Percentiles rank a stretch among this genome's conserved stretches.
Evolutionary conservation across 1,284 basidiomycete species (phyloP).

Genomic region (Mycena sp.): DNA sequence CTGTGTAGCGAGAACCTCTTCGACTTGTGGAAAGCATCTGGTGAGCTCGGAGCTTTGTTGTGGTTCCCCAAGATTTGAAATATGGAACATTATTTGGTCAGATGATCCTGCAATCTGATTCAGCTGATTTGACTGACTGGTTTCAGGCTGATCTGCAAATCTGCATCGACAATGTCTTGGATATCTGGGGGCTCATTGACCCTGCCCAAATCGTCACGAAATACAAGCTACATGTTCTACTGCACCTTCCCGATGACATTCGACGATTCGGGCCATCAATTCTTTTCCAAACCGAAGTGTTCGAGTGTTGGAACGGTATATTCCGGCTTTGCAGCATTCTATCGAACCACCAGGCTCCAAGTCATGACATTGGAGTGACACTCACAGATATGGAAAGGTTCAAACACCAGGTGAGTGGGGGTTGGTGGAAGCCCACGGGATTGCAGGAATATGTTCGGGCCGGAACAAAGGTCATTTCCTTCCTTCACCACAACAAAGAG

Average conservation of each 20-base stretch:
- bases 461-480: neutral
- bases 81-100: slow-evolving; percentile 45
- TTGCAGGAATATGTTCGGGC: neutral
- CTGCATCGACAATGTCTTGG: slow-evolving; percentile 43
- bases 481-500: neutral
- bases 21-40: slow-evolving; percentile 42
- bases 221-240: slow-evolving; percentile 47
- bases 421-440: slow-evolving; percentile 1
- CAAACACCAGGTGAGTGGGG: slow-evolving; percentile 12
- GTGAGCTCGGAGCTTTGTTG: slow-evolving; percentile 43
- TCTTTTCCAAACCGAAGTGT: slow-evolving; percentile 44
- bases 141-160: slow-evolving; percentile 41
- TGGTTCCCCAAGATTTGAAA: slow-evolving; percentile 48
- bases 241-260: slow-evolving; percentile 43
- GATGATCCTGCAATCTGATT: neutral
- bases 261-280: slow-evolving; percentile 45
- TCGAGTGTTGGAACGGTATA: slow-evolving; percentile 49
- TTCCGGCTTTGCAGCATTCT: slow-evolving; percentile 46
- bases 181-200: slow-evolving; percentile 40
- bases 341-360: slow-evolving; percentile 48
- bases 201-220: slow-evolving; percentile 42
- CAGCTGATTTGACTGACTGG: neutral
- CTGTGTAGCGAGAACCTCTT: slow-evolving; percentile 18
- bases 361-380: slow-evolving; percentile 45
- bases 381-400: slow-evolving; percentile 30